Evolutionary conservation across 148 eudicot genomes (phyloP).

Genomic region (Dysphania ambrosioides): DNA sequence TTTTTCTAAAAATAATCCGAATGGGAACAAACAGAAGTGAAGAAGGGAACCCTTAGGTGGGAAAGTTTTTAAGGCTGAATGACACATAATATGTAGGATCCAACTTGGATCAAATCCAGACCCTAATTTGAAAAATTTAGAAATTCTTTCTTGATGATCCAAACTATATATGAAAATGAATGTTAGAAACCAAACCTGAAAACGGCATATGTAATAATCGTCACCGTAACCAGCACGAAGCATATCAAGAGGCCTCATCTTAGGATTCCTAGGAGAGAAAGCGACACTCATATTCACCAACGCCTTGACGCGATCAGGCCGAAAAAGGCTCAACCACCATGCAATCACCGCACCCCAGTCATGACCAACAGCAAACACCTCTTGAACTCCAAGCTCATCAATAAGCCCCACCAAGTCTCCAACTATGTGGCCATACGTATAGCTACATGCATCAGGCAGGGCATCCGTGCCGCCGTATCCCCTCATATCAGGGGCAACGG

Average conservation of each 20-base stretch:
- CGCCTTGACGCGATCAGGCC: constrained; percentile 51
- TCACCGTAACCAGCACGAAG: constrained; percentile 40
- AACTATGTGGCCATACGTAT: constrained; percentile 43
- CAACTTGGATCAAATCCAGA: too few relatives aligned
- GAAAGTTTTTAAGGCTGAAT: too few relatives aligned
- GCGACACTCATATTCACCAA: constrained; percentile 52
- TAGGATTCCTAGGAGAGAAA: constrained; percentile 39
- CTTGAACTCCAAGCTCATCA: constrained; percentile 36
- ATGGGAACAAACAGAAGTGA: too few relatives aligned
- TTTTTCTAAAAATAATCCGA: too few relatives aligned
- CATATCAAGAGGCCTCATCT: constrained; percentile 23
- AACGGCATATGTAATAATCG: constrained; percentile 50
- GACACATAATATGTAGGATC: too few relatives aligned
- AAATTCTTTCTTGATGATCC: too few relatives aligned
- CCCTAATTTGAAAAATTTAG: too few relatives aligned
- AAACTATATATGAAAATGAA: neutral
- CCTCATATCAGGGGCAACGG: constrained; percentile 66
- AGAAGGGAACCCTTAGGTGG: too few relatives aligned
- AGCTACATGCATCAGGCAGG: constrained; percentile 34
- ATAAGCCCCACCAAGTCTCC: constrained; percentile 53
- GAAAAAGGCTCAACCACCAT: constrained; percentile 47
- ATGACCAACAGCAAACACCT: constrained; percentile 52
- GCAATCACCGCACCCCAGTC: constrained; percentile 65
- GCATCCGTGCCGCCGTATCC: constrained; percentile 59
- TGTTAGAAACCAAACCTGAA: too few relatives aligned